Base-by-base conservation (phyloP, 345 rosid species). In the Gossypium turneri region DNA sequence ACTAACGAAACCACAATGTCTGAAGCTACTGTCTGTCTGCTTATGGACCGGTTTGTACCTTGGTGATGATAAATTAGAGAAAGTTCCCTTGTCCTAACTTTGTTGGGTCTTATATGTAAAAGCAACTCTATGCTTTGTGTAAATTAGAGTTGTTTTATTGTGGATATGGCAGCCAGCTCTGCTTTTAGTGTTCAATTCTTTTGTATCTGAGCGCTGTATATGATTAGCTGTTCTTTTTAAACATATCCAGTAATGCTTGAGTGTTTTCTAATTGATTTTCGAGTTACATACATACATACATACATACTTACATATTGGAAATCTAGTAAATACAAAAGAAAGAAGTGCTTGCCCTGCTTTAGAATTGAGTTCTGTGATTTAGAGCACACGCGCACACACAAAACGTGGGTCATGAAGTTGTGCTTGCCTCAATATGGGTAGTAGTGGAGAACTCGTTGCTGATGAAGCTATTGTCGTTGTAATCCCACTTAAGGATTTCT, bases 1-100 rank as follows among this genome's bases (percentile, higher is more conserved):
- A 7, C 41, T 9, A n/a, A 47, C 12, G 72, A 66, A 5, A n/a
- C 71, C 7, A 20, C 55, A 62, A 86, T 91, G 85, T 88, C 92
- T 12, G 98, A 93, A 62, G 44, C 86, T 41, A 90, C 92, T 16
- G 84, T 93, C 24, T 86, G 84, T 80, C 71, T 91, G 86, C 84
- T 93, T 51, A 90, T 93, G 88, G 98, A 93, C 76, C 90, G 93
- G 13, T 93, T 93, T 83, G 98, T 85, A 22, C 92, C 91, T 74
- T 88, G 88, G 77, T 85, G 84, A 85, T 59, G 41, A 5, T 34
- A 4, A 34, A 34, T 34, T 34, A 34, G 41, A 34, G 41, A 34
- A 34, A 4, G 41, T 5, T 34, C 41, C 41, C 41, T 7, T 70
- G 60, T 34, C 16, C 2, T 27, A n/a, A 12, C 4, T 29, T 34